A percentile compares a stretch with the other conserved stretches of the same genome.
phyloP scores from a whole-genome alignment of 306 rosid genomes.

The Betula pendula region DNA sequence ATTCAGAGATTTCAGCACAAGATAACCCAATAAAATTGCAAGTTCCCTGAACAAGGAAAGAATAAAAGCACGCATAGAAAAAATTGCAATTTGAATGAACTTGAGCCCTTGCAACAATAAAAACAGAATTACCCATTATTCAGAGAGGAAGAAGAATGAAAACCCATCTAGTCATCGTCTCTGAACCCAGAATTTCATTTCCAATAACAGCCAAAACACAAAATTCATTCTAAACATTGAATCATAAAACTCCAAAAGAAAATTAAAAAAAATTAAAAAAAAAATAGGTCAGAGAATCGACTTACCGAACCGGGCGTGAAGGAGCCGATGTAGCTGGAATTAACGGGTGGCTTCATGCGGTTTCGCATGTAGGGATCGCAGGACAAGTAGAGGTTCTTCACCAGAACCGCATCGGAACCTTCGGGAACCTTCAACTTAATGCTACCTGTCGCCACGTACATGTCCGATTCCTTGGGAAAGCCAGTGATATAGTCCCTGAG shows the following conservation, averaged over 20 bases:
- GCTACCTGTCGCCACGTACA: conserved; percentile 6
- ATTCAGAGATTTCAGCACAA: no score
- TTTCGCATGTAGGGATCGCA: conserved; percentile 50
- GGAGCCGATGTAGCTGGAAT: background rate
- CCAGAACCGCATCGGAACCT: conserved; percentile 30
- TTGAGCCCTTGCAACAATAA: no score
- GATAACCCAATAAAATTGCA: no score
- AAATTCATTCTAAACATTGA: background rate
- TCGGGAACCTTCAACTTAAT: conserved; percentile 32
- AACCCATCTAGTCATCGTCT: no score
- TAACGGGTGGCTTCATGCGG: conserved; percentile 22
- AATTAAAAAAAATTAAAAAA: no score
- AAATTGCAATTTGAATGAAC: no score
- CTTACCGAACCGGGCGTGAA: conserved; percentile 33
- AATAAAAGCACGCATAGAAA: no score
- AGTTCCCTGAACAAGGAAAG: no score
- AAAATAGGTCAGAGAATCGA: background rate
- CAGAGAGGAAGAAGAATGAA: no score
- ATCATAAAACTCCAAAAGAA: background rate
- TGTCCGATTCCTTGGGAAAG: conserved; percentile 41
- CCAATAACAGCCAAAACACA: background rate
- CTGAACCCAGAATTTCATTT: no score
- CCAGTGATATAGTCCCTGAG: conserved; percentile 33
- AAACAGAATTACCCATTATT: no score
- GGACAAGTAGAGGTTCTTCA: conserved; percentile 50